Evolutionary conservation across 176 grass and related monocot species (phyloP).

Genomic region (Oryza meridionalis): DNA sequence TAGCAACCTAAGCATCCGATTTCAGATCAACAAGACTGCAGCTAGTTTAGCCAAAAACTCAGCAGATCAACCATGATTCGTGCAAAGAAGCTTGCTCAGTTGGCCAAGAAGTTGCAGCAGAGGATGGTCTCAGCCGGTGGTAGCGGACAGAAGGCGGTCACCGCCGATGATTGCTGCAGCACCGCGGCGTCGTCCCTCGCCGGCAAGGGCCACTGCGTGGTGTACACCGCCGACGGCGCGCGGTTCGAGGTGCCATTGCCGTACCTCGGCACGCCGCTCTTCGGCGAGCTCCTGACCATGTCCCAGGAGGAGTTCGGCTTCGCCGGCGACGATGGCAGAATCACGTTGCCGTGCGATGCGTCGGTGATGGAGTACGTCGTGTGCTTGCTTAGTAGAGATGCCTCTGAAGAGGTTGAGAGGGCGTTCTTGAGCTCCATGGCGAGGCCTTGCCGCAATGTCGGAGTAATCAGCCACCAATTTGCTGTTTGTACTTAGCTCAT

Average conservation of each 20-base stretch:
- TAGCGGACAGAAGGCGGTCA: background rate
- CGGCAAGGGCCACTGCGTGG: constrained; percentile 26
- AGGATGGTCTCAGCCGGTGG: background rate
- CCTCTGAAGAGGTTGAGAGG: constrained; percentile 24
- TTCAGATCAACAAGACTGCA: background rate
- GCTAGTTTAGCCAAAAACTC: background rate
- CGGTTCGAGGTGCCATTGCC: constrained; percentile 36
- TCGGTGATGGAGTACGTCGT: constrained; percentile 27
- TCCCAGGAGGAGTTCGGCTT: constrained; percentile 43
- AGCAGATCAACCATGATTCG: background rate
- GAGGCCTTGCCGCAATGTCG: background rate
- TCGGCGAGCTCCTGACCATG: constrained; percentile 33
- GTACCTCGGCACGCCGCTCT: constrained; percentile 1
- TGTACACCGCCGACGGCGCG: constrained; percentile 19
- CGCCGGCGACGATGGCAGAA: background rate
- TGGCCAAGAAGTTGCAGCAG: constrained; percentile 21
- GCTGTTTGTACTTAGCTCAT: constrained; percentile 14
- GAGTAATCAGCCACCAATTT: constrained; percentile 13
- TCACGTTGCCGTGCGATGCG: constrained; percentile 28
- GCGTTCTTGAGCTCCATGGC: constrained; percentile 26
- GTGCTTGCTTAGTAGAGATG: constrained; percentile 7
- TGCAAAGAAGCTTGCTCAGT: constrained; percentile 9
- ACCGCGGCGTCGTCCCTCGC: background rate
- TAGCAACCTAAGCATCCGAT: background rate
- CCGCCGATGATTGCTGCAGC: background rate